Evolutionary conservation across 257 asterid genomes (phyloP), one percentile per base, ranked within the genome.

Genomic region (Primulina tabacum): DNA sequence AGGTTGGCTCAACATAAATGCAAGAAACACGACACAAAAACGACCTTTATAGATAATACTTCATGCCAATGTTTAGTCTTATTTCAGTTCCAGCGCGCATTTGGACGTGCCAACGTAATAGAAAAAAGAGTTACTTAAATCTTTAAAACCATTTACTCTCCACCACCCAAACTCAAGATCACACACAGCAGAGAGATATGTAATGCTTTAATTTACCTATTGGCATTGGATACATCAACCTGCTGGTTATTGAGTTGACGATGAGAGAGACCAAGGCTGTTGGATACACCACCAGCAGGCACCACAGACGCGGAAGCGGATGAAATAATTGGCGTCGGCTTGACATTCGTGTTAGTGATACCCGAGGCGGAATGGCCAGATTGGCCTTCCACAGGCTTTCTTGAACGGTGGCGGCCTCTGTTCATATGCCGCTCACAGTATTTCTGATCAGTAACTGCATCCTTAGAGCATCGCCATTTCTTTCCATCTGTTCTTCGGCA

Each of bases 361-460:
- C 70, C 82, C 10, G 88, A 4, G 76, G 82, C 81, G 76, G 86
- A 65, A 76, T 79, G 82, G 84, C 84, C 87, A 21, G 95, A 14
- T 74, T 85, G 95, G 64, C 84, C 84, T 94, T 94, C 99, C 99
- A 94, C 99, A 88, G 95, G 99, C 99, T 94, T 94, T 94, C 99
- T 94, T 94, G 99, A 94, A 91, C 99, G 97, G 68, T 91, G 99
- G 77, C 99, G 99, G 81, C 99, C 97, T 74, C 99, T 76, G 81
- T 94, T 94, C 87, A 94, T 88, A 66, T 94, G 99, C 65, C 99
- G 92, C 78, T 94, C 99, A 69, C 99, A 94, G 73, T 91, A 94
- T 59, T 94, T 94, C 81, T 91, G 95, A 30, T 94, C 97, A 1
- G 86, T 83, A 10, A 91, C 93, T 3, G 97, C 97, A 52, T 94